Conservation (phyloP, 305 asterid genomes). For the Ilex paraguariensis region DNA sequence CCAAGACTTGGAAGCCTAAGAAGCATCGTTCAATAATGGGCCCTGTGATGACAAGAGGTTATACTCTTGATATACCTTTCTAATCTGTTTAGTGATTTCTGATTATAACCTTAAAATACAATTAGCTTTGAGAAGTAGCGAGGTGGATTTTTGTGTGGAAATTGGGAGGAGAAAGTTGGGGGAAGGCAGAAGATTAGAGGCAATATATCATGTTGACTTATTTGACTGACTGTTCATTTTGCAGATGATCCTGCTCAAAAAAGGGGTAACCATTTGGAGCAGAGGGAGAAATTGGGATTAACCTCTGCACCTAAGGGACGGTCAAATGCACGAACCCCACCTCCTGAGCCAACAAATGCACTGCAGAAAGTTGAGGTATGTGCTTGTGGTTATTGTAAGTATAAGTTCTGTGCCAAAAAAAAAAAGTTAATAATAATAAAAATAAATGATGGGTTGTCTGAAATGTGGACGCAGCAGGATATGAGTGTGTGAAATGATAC, state of each 20-base stretch:
- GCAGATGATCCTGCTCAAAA: conserved; percentile 68
- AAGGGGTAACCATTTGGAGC: conserved; percentile 84
- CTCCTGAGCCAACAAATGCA: conserved; percentile 65
- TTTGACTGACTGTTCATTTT: conserved; percentile 25
- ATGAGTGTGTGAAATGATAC: too few species aligned
- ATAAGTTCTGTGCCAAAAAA: not conserved
- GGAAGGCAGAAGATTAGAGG: conserved; percentile 5
- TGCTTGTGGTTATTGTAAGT: not conserved
- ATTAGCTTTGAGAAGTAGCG: too few species aligned
- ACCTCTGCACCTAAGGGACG: conserved; percentile 52
- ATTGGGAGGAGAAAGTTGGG: conserved; percentile 1
- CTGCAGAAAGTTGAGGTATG: conserved; percentile 91
- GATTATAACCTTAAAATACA: not conserved
- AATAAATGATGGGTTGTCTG: not conserved
- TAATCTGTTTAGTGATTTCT: not conserved
- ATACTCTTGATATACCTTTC: not conserved
- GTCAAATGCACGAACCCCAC: conserved; percentile 33
- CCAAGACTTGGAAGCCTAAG: conserved; percentile 93
- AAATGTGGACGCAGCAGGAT: not conserved
- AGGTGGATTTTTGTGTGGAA: not conserved
- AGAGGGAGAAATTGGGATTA: conserved; percentile 78
- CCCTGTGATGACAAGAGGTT: conserved; percentile 65
- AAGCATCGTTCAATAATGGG: conserved; percentile 66
- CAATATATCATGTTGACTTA: conserved; percentile 10
- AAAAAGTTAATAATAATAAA: not conserved